Conservation (phyloP, 2,329 filamentous ascomycete species). For the Diaporthe batatas region DNA sequence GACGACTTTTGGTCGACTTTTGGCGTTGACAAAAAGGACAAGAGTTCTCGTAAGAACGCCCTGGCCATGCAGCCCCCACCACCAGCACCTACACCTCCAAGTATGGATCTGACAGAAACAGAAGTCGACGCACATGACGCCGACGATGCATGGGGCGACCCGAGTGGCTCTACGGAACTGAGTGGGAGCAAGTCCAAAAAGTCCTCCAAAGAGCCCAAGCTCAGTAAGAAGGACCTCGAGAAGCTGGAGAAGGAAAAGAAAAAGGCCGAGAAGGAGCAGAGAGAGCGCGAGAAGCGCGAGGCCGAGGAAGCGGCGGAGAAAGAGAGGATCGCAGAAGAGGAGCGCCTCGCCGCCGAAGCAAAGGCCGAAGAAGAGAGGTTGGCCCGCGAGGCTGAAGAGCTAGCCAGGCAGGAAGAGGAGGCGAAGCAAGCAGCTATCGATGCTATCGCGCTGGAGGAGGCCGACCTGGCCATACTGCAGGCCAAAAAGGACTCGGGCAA, state of each 20-base stretch:
- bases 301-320: conserved; percentile 41
- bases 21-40: conserved; percentile 60
- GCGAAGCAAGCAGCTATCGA: conserved; percentile 40
- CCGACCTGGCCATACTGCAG: conserved; percentile 40
- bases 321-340: conserved; percentile 40
- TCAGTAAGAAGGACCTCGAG: conserved; percentile 60
- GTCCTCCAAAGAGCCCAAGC: conserved; percentile 55
- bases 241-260: conserved; percentile 48
- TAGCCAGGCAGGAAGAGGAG: conserved; percentile 37
- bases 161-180: conserved; percentile 44
- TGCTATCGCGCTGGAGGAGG: conserved; percentile 41
- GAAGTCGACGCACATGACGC: conserved; percentile 51
- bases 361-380: conserved; percentile 39
- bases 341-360: conserved; percentile 41
- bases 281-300: conserved; percentile 40
- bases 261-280: conserved; percentile 47
- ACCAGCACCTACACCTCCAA: conserved; percentile 62
- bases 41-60: conserved; percentile 53
- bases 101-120: conserved; percentile 60
- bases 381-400: conserved; percentile 40
- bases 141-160: conserved; percentile 52
- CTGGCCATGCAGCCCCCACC: conserved; percentile 58
- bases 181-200: conserved; percentile 50
- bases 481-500: conserved; percentile 40
- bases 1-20: conserved; percentile 58